phyloP scores from a whole-genome alignment of 176 grass and related monocot genomes.

The Oryza officinalis region DNA sequence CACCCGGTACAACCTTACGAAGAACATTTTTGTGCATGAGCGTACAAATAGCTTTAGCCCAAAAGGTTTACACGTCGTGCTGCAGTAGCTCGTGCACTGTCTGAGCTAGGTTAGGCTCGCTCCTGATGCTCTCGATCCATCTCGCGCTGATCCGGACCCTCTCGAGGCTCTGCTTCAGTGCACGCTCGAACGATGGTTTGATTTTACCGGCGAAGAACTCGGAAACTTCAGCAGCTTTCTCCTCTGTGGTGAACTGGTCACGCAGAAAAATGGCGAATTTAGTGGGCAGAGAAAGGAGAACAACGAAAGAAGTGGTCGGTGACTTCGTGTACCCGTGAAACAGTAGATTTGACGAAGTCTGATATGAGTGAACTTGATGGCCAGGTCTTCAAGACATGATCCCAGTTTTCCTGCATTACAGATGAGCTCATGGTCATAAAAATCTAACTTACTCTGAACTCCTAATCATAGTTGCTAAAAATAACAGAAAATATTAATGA shows the following conservation, averaged over 20 bases:
- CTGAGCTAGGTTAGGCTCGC: constrained; percentile 52
- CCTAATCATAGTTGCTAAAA: background rate
- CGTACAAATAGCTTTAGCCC: background rate
- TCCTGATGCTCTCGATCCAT: constrained; percentile 62
- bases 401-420: constrained; percentile 70
- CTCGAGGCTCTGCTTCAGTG: constrained; percentile 81
- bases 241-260: constrained; percentile 61
- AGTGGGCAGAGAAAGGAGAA: background rate
- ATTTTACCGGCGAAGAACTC: constrained; percentile 58
- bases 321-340: constrained; percentile 39
- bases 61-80: background rate
- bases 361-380: constrained; percentile 62
- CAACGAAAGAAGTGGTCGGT: background rate
- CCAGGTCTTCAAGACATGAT: constrained; percentile 71
- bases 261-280: background rate
- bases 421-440: background rate
- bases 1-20: background rate
- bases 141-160: constrained; percentile 60
- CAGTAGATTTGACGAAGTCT: constrained; percentile 46
- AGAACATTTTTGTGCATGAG: background rate
- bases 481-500: background rate
- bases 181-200: constrained; percentile 74
- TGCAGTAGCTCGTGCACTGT: constrained; percentile 52
- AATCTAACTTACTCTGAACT: background rate
- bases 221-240: constrained; percentile 64